These are phyloP conservation scores for Zymoseptoria pseudotritici DNA, from an alignment of 2,329 filamentous ascomycete species.

Conservation along the genomic window DNA sequence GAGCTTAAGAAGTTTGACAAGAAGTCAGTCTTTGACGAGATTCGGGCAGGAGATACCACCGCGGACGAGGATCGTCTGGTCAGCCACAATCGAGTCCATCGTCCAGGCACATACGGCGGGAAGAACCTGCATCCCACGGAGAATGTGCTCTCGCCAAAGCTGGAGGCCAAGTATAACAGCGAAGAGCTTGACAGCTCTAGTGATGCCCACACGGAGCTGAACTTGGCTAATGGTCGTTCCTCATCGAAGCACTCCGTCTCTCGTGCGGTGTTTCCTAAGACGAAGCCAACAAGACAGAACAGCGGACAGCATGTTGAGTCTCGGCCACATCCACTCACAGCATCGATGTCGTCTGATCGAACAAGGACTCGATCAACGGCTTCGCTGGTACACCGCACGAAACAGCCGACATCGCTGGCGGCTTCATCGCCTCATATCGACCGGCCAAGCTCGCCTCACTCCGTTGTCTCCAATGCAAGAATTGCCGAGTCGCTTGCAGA, in stretches of 20 bases:
- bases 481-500: conserved; percentile 16
- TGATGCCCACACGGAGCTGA: conserved; percentile 30
- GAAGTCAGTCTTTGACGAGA: conserved; percentile 81
- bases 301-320: conserved; percentile 32
- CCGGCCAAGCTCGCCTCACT: conserved; percentile 25
- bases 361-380: conserved; percentile 19
- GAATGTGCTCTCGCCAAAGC: conserved; percentile 67
- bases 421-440: conserved; percentile 24
- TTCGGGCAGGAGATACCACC: conserved; percentile 77
- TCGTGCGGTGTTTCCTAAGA: conserved; percentile 17
- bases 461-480: conserved; percentile 17
- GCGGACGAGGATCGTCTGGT: conserved; percentile 89
- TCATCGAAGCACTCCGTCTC: conserved; percentile 26
- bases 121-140: conserved; percentile 90
- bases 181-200: conserved; percentile 26
- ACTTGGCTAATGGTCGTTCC: conserved; percentile 27
- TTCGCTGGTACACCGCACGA: conserved; percentile 17
- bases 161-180: conserved; percentile 23
- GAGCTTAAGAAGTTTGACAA: conserved; percentile 95
- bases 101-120: conserved; percentile 51
- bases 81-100: conserved; percentile 66
- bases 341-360: conserved; percentile 24
- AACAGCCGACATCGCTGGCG: conserved; percentile 16
- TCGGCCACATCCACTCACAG: conserved; percentile 24
- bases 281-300: conserved; percentile 31